phyloP scores from a whole-genome alignment of 805 yeast species.

The Teunomyces stri region DNA sequence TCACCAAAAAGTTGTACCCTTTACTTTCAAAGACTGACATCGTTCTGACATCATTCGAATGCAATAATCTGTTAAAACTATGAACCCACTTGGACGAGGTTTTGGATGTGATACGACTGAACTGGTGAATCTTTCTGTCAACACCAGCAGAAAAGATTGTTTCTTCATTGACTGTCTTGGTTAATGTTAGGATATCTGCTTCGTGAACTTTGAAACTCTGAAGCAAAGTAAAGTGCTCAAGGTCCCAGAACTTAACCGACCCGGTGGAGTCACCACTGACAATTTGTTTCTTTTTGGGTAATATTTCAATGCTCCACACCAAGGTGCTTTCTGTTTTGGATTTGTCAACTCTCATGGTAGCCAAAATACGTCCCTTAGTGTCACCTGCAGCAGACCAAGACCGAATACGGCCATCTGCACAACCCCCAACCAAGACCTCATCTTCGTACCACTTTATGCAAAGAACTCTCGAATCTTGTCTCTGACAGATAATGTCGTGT shows the following conservation, averaged over 20 bases:
- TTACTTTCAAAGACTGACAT: constrained; percentile 69
- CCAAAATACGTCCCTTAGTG: constrained; percentile 63
- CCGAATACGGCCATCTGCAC: constrained; percentile 90
- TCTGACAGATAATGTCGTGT: constrained; percentile 69
- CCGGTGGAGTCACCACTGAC: constrained; percentile 99
- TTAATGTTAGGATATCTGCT: constrained; percentile 82
- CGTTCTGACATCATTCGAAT: constrained; percentile 82
- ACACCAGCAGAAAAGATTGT: constrained; percentile 86
- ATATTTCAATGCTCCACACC: constrained; percentile 79
- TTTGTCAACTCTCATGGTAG: constrained; percentile 90
- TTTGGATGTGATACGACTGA: constrained; percentile 43
- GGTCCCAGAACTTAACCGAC: constrained; percentile 88
- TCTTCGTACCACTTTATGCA: constrained; percentile 73
- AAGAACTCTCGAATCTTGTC: constrained; percentile 81
- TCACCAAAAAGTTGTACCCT: constrained; percentile 63
- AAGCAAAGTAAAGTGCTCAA: constrained; percentile 65
- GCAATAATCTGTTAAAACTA: constrained; percentile 72
- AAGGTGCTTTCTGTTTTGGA: constrained; percentile 81
- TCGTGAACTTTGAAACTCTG: constrained; percentile 85
- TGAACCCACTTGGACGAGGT: constrained; percentile 64
- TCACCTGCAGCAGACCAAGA: constrained; percentile 63
- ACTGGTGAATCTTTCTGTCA: constrained; percentile 84
- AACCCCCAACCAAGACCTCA: constrained; percentile 78
- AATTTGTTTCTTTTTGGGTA: constrained; percentile 65
- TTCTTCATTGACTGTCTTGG: constrained; percentile 58